phyloP scores from a whole-genome alignment of 2,329 filamentous ascomycete genomes.

The Neopestalotiopsis sp. region DNA sequence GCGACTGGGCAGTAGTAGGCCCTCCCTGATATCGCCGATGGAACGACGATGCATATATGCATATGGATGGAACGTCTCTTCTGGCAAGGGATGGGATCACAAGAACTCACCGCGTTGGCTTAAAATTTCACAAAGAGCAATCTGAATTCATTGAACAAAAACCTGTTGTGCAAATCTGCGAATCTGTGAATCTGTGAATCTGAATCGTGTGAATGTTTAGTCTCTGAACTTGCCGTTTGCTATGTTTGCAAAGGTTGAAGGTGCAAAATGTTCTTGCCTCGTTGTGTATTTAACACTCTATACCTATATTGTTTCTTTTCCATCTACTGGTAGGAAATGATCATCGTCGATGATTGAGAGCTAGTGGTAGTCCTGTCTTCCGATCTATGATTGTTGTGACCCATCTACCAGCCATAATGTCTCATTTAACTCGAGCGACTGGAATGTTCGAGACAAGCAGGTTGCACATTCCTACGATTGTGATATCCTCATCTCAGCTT shows the following conservation, averaged over 20 bases:
- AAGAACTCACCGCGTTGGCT: constrained; percentile 12
- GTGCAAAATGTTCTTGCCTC: neutral
- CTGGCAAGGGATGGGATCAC: constrained; percentile 20
- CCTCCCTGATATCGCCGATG: constrained; percentile 11
- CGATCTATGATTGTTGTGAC: neutral
- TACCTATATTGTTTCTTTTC: neutral
- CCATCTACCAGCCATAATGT: neutral
- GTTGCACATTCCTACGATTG: neutral
- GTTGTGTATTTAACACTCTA: neutral
- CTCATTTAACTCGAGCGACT: neutral
- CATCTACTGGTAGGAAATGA: neutral
- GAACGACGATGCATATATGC: constrained; percentile 21
- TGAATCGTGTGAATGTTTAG: constrained; percentile 1
- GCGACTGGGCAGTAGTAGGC: constrained; percentile 4
- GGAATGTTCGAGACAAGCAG: neutral
- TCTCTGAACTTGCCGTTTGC: neutral
- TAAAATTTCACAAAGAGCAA: constrained; percentile 17
- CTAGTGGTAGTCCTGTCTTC: neutral
- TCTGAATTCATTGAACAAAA: constrained; percentile 12
- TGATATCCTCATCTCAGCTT: neutral
- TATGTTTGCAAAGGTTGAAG: neutral
- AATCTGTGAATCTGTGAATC: neutral
- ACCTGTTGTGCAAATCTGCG: too few relatives aligned
- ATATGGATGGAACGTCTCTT: constrained; percentile 21
- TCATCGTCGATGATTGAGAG: neutral